Conservation (phyloP, 331 rosid species). For the Quercus tomentella region DNA sequence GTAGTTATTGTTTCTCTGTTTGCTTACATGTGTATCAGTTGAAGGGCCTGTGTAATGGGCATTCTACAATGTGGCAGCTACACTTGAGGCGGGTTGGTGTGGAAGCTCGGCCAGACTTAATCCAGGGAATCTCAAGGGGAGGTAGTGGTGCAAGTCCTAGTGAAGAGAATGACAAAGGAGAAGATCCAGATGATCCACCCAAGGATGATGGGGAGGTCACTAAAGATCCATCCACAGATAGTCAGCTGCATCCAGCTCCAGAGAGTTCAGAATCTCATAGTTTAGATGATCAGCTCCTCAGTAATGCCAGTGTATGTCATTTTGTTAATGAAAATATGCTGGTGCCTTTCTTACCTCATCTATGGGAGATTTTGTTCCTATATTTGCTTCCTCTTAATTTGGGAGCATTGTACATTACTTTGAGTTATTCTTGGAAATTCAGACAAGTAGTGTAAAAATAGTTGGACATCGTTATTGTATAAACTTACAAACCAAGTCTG, state of each 20-base stretch:
- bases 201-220: constrained; percentile 39
- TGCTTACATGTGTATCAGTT: neutral
- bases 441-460: constrained; percentile 40
- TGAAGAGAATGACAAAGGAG: constrained; percentile 43
- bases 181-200: constrained; percentile 49
- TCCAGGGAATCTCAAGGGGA: constrained; percentile 50
- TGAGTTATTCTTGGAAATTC: constrained; percentile 37
- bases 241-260: constrained; percentile 47
- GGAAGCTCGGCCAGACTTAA: constrained; percentile 76
- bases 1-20: constrained; percentile 29
- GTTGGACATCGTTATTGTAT: constrained; percentile 21
- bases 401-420: constrained; percentile 42
- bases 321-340: constrained; percentile 21
- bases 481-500: neutral
- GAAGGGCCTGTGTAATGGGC: constrained; percentile 2
- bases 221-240: constrained; percentile 44
- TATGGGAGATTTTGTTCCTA: constrained; percentile 33
- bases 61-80: constrained; percentile 42
- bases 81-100: constrained; percentile 96
- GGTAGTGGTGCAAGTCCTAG: constrained; percentile 69
- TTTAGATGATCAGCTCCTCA: constrained; percentile 43
- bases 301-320: constrained; percentile 31
- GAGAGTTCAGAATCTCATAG: constrained; percentile 64
- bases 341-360: constrained; percentile 22
- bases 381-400: constrained; percentile 27